Base-by-base conservation (phyloP, 2,329 filamentous ascomycete genomes). In the Tolypocladium sp. region DNA sequence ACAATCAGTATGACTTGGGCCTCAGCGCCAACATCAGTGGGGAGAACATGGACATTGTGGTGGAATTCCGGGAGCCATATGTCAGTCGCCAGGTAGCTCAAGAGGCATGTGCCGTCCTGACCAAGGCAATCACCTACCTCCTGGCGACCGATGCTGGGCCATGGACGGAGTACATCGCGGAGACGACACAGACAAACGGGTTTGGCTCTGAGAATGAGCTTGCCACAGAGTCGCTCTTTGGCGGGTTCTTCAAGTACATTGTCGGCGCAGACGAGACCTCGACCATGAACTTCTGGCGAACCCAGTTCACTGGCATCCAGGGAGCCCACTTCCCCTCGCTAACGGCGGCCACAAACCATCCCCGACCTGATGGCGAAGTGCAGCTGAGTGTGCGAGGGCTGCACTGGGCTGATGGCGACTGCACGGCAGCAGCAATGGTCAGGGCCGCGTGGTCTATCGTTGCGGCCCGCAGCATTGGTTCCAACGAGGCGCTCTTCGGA, bases 381-480 rank as follows among this genome's bases (percentile, higher is more conserved):
- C 20, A 27, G 2, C n/a, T 58, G 8, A 22, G 17, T 4, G 12
- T 60, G 17, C 25, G 40, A 17, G 42, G n/a, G 1, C 27, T 60
- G 8, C 41, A 52, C 2, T 58, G 51, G 59, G 20, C 37, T 2
- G 8, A 22, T 4, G 44, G 37, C 27, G 37, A 27, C 37, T 44
- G 25, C 22, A 9, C 52, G 2, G 35, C 44, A 17, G 52, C 54
- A 7, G 63, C 59, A 4, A 41, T 63, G 7, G 55, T 64, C 22
- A 60, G 64, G 33, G 60, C 63, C 17, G 66, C 65, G 6, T 67
- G 65, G 65, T 59, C 65, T 2, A 51, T 79, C 7, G 66, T 76
- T 2, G 67, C 74, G 2, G 68, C 70, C 0, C 62, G 72, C 1
- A 74, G 75, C 58, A 69, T 74, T 61, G 69, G 25, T 60, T 70